Evolutionary conservation across 129 eudicot genomes (phyloP), one percentile per base, ranked within the genome.

Genomic region (Lactuca saligna): DNA sequence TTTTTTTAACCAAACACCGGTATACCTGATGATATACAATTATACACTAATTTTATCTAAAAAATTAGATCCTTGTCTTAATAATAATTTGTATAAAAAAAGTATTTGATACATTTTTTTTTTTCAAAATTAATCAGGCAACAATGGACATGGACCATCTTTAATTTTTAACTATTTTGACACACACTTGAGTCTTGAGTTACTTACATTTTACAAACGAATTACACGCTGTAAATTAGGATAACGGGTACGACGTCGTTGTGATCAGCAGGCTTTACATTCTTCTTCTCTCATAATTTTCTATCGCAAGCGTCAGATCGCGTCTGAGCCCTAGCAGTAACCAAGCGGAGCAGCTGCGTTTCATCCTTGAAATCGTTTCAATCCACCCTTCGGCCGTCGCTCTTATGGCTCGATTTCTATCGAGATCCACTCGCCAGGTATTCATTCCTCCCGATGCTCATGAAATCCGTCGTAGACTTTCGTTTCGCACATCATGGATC

Each of bases 401-500:
- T 17, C 63, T 10, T 6, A 76, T 76, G 80, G 80, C 80, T 69
- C 75, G 75, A 68, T 42, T 42, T 33, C 7, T 76, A 61, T 76
- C 80, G 58, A 76, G 80, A 76, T 76, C 80, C 59, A 61, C 80
- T 69, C 80, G 80, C 46, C 80, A 76, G 80, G 80, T 34, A 69
- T 65, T n/a, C 29, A 57, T 57, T 42, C 14, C n/a, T 66, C 57
- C 16, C 14, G 6, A 5, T 51, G 0, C 17, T 54, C 14, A 20
- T 75, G 4, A 7, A 35, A 17, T 66, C 32, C 6, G 2, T 56
- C 12, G n/a, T 69, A 71, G n/a, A 29, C 35, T 60, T 50, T 60
- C n/a, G 54, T 60, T 61, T 29, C 49, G 8, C 17, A 48, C 38
- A 57, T 57, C 79, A n/a, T 49, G 50, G 35, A 67, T 60, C 46